Evolutionary conservation across 768 basidiomycete genomes (phyloP), one percentile per base, ranked within the genome.

Genomic region (Leucocoprinus sp.): DNA sequence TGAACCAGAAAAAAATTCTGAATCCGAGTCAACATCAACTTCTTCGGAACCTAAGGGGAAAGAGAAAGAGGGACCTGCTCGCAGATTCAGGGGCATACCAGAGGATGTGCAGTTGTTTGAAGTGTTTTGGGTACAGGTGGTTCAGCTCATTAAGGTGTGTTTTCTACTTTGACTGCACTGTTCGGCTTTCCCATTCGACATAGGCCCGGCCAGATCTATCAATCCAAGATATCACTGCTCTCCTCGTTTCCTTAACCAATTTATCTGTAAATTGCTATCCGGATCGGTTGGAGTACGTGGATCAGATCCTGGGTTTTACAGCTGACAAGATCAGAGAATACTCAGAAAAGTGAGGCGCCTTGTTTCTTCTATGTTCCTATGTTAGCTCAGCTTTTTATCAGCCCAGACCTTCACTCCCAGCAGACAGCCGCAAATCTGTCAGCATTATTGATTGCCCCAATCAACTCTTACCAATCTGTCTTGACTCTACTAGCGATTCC

Each of bases 61-160:
- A 55, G 78, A 73, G 45, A 78, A 73, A 61, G 85, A 79, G 37
- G 69, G 61, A 0, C 65, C 72, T 34, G 74, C 80, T 27, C 78
- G 74, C 56, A 96, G 93, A 64, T 98, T 96, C 69, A 71, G 96
- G 61, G 96, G 96, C 15, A 82, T 98, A 34, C 96, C 96, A 6
- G 88, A 93, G 60, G 76, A 97, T 53, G 96, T 96, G 18, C 89
- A 85, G 58, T 65, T 99, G 42, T 99, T 99, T 51, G 96, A 99
- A 60, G 93, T 98, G 8, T 99, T 98, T 61, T 99, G 96, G 95
- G 83, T 87, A 52, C 96, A 99, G 61, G 91, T 98, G 4, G 93
- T 98, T 8, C 86, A 96, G 60, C 78, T 99, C 21, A 93, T 99
- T 71, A 96, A 93, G 78, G 93, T 90, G 54, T 15, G 75, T 59